Percentiles rank a stretch among this genome's conserved stretches.
Evolutionary conservation across 176 grass and related monocot genomes (phyloP).

Genomic region (Melocanna baccifera): DNA sequence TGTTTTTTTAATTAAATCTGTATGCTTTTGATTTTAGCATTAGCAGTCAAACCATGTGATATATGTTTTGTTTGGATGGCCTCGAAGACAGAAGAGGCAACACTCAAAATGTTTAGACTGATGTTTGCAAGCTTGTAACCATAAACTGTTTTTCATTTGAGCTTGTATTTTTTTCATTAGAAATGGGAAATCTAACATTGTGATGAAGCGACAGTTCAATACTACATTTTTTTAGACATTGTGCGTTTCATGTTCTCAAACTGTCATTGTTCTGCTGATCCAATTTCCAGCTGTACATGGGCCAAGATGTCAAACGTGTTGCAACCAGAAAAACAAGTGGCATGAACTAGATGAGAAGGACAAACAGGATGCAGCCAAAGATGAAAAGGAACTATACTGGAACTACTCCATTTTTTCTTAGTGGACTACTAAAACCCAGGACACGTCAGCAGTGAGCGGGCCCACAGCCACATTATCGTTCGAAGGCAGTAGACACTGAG

Average conservation of each 20-base stretch:
- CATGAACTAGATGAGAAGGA: background rate
- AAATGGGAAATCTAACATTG: background rate
- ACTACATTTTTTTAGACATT: background rate
- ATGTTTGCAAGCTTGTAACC: background rate
- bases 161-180: background rate
- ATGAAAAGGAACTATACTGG: background rate
- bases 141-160: background rate
- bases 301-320: background rate
- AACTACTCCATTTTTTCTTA: background rate
- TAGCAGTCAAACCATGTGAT: background rate
- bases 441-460: background rate
- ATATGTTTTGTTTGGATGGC: background rate
- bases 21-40: background rate
- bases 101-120: background rate
- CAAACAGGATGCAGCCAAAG: background rate
- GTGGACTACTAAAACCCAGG: background rate
- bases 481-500: background rate
- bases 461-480: background rate
- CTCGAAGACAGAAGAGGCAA: background rate
- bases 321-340: slow-evolving; percentile 11
- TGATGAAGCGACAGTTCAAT: too few relatives aligned
- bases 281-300: background rate
- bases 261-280: background rate
- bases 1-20: background rate
- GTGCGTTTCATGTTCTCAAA: background rate